Base-by-base conservation (phyloP, 1,139 yeast genomes). In the Pichia sp. region DNA sequence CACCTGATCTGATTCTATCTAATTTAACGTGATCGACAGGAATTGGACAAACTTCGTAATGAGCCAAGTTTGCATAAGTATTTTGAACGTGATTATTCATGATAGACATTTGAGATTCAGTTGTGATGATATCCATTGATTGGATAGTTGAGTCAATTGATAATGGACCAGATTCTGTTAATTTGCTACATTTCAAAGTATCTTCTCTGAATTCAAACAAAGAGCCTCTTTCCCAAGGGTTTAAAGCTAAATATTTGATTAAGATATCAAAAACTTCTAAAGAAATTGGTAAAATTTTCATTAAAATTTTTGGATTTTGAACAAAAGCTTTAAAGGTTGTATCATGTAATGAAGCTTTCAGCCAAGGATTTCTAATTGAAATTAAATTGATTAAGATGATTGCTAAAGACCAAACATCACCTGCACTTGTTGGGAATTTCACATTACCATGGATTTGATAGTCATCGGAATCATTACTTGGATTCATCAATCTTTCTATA, bases 341-440 rank as follows among this genome's bases (percentile, higher is more conserved):
- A 58, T 83, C 87, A 39, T 77, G 77, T 34, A 78, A 68, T 45
- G 85, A 76, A 4, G 96, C 96, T 56, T 83, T 80, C 47, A 89
- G 79, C 97, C 97, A 90, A 18, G 97, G 96, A 61, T 90, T 90
- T 63, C 96, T 76, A 39, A 89, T 83, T 58, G 96, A 87, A 14
- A 88, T 76, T 44, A 90, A 72, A 62, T 90, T 90, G 53, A 90
- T 80, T 50, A 90, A 71, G 32, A 90, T 81, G 27, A 90, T 83
- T 3, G 94, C 95, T 46, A 90, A 69, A 1, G 96, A 85, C 97
- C 97, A 90, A 24, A 88, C 77, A 62, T 90, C 97, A 44, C 93
- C 90, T 10, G 88, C 79, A 34, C 77, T 67, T 0, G 95, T 83
- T n/a, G 91, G 90, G 61, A 77, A 63, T 42, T 58, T 55, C 21